phyloP scores from a whole-genome alignment of 148 eudicot species.

The Fagopyrum homotropicum region DNA sequence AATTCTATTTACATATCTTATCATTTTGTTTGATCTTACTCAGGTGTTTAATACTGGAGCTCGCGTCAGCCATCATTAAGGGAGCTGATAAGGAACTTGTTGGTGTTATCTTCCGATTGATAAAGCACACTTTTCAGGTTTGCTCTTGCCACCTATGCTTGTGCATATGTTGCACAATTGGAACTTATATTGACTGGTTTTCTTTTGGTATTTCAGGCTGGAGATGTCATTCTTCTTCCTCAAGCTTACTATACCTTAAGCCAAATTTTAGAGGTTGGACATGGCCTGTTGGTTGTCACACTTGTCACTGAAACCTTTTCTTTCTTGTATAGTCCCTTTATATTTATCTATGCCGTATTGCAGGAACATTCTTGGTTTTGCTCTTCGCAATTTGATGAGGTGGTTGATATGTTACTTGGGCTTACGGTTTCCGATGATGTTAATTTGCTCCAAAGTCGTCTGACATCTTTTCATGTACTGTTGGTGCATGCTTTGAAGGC shows the following conservation, averaged over 20 bases:
- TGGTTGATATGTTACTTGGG: slow-evolving; percentile 55
- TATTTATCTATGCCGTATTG: slow-evolving; percentile 2
- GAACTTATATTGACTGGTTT: neutral
- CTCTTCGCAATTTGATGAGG: slow-evolving; percentile 48
- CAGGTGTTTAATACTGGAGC: slow-evolving; percentile 61
- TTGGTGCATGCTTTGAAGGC: slow-evolving; percentile 66
- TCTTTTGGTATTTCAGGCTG: slow-evolving; percentile 34
- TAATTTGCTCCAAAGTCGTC: slow-evolving; percentile 42
- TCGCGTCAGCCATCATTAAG: slow-evolving; percentile 60
- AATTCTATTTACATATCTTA: neutral
- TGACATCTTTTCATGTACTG: slow-evolving; percentile 53
- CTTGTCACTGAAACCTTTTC: slow-evolving; percentile 5
- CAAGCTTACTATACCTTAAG: slow-evolving; percentile 69
- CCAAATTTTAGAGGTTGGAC: slow-evolving; percentile 61
- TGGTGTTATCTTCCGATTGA: slow-evolving; percentile 39
- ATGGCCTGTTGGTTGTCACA: neutral
- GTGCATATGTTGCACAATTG: neutral
- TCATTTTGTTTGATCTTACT: slow-evolving; percentile 8
- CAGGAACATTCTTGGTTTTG: slow-evolving; percentile 76
- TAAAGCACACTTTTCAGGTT: slow-evolving; percentile 65
- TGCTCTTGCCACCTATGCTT: slow-evolving; percentile 13
- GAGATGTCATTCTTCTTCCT: slow-evolving; percentile 30
- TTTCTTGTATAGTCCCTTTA: neutral
- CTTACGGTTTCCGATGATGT: slow-evolving; percentile 57
- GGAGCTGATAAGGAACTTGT: slow-evolving; percentile 69